These are phyloP conservation scores for Ceratocystiopsis sp. DNA, from an alignment of 2,329 filamentous ascomycete species.

Conservation along the genomic window DNA sequence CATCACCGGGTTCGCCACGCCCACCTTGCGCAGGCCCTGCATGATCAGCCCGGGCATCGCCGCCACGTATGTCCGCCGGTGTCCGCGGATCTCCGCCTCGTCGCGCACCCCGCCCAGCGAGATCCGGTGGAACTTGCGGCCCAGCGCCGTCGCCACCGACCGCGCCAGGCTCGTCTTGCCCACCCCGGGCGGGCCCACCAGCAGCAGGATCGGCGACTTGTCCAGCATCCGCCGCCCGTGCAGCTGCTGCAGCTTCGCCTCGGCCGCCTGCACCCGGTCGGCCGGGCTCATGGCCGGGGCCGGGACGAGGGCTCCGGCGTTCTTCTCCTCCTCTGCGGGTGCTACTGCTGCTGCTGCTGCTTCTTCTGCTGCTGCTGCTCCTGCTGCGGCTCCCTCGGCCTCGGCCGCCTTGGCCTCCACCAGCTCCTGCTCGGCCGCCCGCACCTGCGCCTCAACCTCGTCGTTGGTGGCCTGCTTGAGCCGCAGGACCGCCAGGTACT, in stretches of 20 bases:
- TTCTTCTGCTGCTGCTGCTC: too few species aligned
- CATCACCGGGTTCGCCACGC: slow-evolving; percentile 88
- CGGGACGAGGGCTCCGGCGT: slow-evolving; percentile 5
- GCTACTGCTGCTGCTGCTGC: slow-evolving; percentile 11
- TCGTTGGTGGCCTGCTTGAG: slow-evolving; percentile 85
- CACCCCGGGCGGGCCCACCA: slow-evolving; percentile 84
- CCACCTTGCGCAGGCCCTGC: slow-evolving; percentile 85
- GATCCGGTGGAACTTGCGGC: slow-evolving; percentile 91
- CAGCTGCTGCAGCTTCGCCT: slow-evolving; percentile 56
- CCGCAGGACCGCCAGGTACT: slow-evolving; percentile 90
- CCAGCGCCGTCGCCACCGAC: slow-evolving; percentile 79
- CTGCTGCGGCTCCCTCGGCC: too few species aligned
- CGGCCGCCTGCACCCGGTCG: slow-evolving; percentile 23
- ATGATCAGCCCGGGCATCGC: slow-evolving; percentile 97
- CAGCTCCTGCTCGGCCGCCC: slow-evolving; percentile 42
- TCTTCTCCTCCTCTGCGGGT: slow-evolving; percentile 13
- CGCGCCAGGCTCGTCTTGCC: slow-evolving; percentile 93
- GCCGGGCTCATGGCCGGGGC: slow-evolving; percentile 1
- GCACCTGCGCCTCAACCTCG: slow-evolving; percentile 65
- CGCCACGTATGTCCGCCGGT: slow-evolving; percentile 88
- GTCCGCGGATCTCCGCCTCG: slow-evolving; percentile 90
- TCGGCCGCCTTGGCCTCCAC: slow-evolving; percentile 21
- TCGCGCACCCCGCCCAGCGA: slow-evolving; percentile 91
- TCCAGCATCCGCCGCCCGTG: slow-evolving; percentile 75
- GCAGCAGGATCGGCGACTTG: slow-evolving; percentile 86